Percentiles rank a stretch among this genome's conserved stretches.
Evolutionary conservation across 2,329 filamentous ascomycete genomes (phyloP).

Genomic region (Paecilomyces sp.): DNA sequence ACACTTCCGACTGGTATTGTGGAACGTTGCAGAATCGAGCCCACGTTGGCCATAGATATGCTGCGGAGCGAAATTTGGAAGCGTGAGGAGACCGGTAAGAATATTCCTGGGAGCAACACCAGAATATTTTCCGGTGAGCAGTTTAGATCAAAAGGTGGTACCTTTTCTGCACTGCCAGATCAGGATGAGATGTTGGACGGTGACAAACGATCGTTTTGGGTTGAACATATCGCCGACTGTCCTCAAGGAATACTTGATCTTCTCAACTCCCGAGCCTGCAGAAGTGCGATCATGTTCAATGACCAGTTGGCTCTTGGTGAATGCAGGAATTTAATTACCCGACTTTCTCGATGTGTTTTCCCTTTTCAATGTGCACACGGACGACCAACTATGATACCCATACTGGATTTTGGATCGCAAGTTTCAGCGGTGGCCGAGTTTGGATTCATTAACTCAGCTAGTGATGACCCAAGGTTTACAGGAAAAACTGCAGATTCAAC

Average conservation of each 20-base stretch:
- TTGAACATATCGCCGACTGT: conserved; percentile 58
- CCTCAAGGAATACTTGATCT: conserved; percentile 67
- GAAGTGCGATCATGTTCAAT: conserved; percentile 47
- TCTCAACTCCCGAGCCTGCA: conserved; percentile 43
- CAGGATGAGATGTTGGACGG: background rate
- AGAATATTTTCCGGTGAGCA: conserved; percentile 1
- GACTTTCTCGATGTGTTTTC: conserved; percentile 36
- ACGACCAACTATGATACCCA: conserved; percentile 41
- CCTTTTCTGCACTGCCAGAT: background rate
- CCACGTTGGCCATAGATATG: conserved; percentile 64
- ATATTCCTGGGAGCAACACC: background rate
- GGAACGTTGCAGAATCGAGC: conserved; percentile 68
- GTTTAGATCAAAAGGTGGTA: background rate
- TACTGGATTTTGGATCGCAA: conserved; percentile 25
- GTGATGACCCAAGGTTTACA: background rate
- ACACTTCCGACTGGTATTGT: conserved; percentile 64
- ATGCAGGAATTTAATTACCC: conserved; percentile 29
- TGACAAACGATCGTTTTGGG: conserved; percentile 40
- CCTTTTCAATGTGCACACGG: conserved; percentile 47
- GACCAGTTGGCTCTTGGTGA: conserved; percentile 32
- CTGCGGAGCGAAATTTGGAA: conserved; percentile 70
- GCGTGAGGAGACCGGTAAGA: conserved; percentile 42
- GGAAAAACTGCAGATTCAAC: background rate
- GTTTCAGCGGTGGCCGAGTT: background rate
- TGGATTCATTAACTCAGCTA: background rate